These are phyloP conservation scores for Ustilago hordei DNA, from an alignment of 1,284 basidiomycete genomes.

Conservation along the genomic window DNA sequence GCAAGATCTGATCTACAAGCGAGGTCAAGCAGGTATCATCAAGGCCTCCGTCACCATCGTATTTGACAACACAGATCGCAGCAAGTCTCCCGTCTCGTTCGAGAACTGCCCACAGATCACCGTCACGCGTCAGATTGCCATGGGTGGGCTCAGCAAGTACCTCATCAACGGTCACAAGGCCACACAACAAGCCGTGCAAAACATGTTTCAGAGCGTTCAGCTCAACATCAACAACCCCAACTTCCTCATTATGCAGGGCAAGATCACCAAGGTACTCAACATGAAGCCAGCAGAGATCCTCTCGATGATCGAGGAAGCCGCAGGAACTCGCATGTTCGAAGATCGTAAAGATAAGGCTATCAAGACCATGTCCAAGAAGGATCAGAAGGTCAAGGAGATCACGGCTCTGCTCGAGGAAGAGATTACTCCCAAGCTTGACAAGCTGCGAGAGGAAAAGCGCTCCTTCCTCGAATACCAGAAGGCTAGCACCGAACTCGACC, in stretches of 20 bases:
- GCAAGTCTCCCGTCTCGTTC: constrained; percentile 86
- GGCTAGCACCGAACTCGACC: constrained; percentile 86
- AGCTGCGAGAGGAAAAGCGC: constrained; percentile 88
- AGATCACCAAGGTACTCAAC: constrained; percentile 83
- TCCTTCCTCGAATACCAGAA: constrained; percentile 93
- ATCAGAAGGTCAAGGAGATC: constrained; percentile 94
- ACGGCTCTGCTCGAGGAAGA: constrained; percentile 78
- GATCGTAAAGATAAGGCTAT: constrained; percentile 97
- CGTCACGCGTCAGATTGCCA: constrained; percentile 95
- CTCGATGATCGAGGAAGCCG: constrained; percentile 98
- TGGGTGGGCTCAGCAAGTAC: constrained; percentile 96
- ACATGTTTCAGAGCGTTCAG: constrained; percentile 95
- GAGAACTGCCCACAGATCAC: constrained; percentile 90
- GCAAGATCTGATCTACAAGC: constrained; percentile 97
- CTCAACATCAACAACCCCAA: constrained; percentile 99
- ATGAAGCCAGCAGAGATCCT: constrained; percentile 98
- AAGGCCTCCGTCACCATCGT: constrained; percentile 99
- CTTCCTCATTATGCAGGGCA: constrained; percentile 99
- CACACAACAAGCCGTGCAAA: constrained; percentile 87
- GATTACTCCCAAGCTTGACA: constrained; percentile 93
- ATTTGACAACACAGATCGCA: constrained; percentile 96
- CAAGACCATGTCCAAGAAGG: constrained; percentile 97
- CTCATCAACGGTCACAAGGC: constrained; percentile 96
- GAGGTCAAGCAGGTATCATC: constrained; percentile 95
- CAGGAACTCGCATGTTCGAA: constrained; percentile 99